Percentiles rank a stretch among this genome's conserved stretches.
These are phyloP conservation scores for Seminavis robusta DNA, from an alignment of 108 stramenopile species.

Conservation along the genomic window DNA sequence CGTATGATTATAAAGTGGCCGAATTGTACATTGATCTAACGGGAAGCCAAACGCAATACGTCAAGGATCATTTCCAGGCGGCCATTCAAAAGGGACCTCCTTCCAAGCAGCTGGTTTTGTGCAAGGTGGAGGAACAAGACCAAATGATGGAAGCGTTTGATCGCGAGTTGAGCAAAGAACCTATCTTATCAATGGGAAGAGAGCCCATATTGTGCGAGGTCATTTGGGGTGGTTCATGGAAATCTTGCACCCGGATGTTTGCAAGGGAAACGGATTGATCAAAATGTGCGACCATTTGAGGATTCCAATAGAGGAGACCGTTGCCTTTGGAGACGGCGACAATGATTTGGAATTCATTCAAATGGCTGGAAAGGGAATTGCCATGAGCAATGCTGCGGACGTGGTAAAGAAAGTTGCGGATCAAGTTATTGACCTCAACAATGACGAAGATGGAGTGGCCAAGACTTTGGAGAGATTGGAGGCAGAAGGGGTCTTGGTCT, in stretches of 20 bases:
- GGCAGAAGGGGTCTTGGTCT: too few species aligned
- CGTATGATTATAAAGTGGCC: slow-evolving; percentile 28
- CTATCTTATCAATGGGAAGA: slow-evolving; percentile 3
- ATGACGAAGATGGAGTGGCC: slow-evolving; percentile 69
- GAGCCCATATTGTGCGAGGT: slow-evolving; percentile 1
- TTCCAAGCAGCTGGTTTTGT: slow-evolving; percentile 50
- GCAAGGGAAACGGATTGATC: slow-evolving; percentile 56
- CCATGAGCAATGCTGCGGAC: slow-evolving; percentile 69
- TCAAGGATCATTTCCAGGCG: slow-evolving; percentile 24
- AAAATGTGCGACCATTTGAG: slow-evolving; percentile 41
- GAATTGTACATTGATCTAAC: slow-evolving; percentile 46
- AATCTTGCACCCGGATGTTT: slow-evolving; percentile 39
- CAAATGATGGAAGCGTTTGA: slow-evolving; percentile 15
- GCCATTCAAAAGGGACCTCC: too few species aligned
- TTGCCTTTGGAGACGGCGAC: slow-evolving; percentile 81
- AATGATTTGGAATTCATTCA: slow-evolving; percentile 73
- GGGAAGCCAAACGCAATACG: slow-evolving; percentile 23
- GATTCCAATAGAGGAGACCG: too few species aligned
- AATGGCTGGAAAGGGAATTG: slow-evolving; percentile 59
- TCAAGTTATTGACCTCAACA: slow-evolving; percentile 43
- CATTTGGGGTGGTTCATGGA: slow-evolving; percentile 42
- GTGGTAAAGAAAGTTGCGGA: slow-evolving; percentile 50
- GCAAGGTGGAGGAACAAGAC: slow-evolving; percentile 25
- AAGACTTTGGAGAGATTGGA: slow-evolving; percentile 30
- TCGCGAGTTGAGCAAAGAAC: not conserved